Conservation (phyloP, 257 asterid genomes). For the Datura wrightii region DNA sequence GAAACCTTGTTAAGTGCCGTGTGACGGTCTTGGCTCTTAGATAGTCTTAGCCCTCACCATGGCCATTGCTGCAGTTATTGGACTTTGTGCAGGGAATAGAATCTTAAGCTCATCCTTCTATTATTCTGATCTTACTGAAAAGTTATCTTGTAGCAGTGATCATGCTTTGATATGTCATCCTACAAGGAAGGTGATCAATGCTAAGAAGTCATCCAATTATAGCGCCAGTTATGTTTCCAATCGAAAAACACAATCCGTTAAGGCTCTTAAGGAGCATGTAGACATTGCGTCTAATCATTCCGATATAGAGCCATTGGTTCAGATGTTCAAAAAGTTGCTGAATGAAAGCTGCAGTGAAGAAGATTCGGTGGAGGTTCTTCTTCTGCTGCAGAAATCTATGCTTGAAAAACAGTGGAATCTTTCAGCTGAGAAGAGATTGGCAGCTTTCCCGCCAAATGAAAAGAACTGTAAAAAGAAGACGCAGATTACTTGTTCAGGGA, state of each 20-base stretch:
- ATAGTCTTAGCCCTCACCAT: slow-evolving; percentile 41
- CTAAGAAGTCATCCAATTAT: slow-evolving; percentile 53
- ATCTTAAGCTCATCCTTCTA: slow-evolving; percentile 58
- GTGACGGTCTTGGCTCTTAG: slow-evolving; percentile 38
- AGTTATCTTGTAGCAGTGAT: slow-evolving; percentile 46
- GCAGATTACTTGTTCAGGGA: slow-evolving; percentile 67
- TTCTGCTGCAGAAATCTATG: slow-evolving; percentile 83
- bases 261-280: slow-evolving; percentile 60
- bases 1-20: slow-evolving; percentile 41
- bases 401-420: slow-evolving; percentile 97
- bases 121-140: slow-evolving; percentile 71
- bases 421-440: slow-evolving; percentile 44
- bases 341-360: slow-evolving; percentile 48
- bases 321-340: slow-evolving; percentile 34
- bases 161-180: slow-evolving; percentile 44
- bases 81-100: slow-evolving; percentile 75
- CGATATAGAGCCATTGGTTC: slow-evolving; percentile 47
- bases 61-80: slow-evolving; percentile 84
- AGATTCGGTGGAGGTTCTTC: slow-evolving; percentile 67
- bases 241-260: slow-evolving; percentile 49
- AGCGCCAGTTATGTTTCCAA: slow-evolving; percentile 42
- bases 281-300: slow-evolving; percentile 48
- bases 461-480: slow-evolving; percentile 38
- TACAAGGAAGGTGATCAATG: slow-evolving; percentile 44
- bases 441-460: slow-evolving; percentile 32